Evolutionary conservation across 768 basidiomycete species (phyloP), one percentile per base, ranked within the genome.

Genomic region (Termitomyces sp.): DNA sequence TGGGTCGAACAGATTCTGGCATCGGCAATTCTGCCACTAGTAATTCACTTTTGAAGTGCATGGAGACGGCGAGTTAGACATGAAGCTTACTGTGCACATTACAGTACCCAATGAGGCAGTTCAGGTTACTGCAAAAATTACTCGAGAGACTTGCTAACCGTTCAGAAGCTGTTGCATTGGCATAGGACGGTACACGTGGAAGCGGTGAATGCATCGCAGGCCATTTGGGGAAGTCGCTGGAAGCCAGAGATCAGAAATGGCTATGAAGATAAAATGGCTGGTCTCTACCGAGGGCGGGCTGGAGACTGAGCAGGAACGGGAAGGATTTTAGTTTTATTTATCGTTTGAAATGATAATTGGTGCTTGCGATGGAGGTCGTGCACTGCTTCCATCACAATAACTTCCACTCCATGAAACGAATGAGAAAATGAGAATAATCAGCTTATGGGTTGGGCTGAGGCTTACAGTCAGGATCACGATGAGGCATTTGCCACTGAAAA

Each of bases 71-170:
- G 28, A 6, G 12, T 44, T 17, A 51, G 19, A 50, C 1, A n/a
- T 3, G 14, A 34, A 23, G 55, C 76, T 42, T 66, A 81, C 80
- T 61, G 66, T 86, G 84, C 2, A 73, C 70, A 41, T 66, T 61
- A 61, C 84, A 86, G 56, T 78, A 79, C 2, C 76, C 72, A 7
- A 76, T 75, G 0, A 79, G 28, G 55, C 84, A 86, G 52, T 74
- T 81, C 23, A 77, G 56, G 52, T 79, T 83, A 5, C 73, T 72
- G 67, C 84, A 86, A 56, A 85, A 85, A 0, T 74, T 59, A 3
- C 70, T 63, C 3, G 74, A 63, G n/a, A 77, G 61, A 14, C 63
- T 69, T n/a, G 66, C 54, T 5, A 83, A 50, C 47, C 59, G 58
- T 28, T 66, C 59, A 17, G 58, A 47, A 16, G 61, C 64, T 47